Evolutionary conservation across 805 yeast genomes (phyloP).

Genomic region (Torulaspora franciscae): DNA sequence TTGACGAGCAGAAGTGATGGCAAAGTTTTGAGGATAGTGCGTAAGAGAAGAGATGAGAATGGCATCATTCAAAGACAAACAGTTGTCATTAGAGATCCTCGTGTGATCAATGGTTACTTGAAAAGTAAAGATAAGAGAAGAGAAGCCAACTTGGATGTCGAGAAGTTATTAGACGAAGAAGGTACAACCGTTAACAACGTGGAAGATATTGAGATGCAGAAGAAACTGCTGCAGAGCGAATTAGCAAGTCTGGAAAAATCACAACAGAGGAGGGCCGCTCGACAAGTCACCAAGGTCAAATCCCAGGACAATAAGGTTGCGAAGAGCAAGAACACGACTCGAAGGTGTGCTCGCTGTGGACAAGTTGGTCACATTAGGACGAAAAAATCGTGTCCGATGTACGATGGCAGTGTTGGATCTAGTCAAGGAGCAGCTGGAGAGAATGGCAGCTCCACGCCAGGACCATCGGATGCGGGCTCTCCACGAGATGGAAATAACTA

Average conservation of each 20-base stretch:
- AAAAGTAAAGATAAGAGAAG: constrained; percentile 57
- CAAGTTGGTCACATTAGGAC: constrained; percentile 93
- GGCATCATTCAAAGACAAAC: constrained; percentile 79
- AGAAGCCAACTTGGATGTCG: constrained; percentile 64
- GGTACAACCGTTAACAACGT: constrained; percentile 51
- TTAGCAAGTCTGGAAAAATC: constrained; percentile 77
- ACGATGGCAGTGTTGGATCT: constrained; percentile 40
- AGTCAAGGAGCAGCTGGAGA: neutral
- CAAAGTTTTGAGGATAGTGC: constrained; percentile 57
- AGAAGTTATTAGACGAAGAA: constrained; percentile 32
- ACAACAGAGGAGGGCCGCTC: constrained; percentile 57
- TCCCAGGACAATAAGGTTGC: constrained; percentile 20
- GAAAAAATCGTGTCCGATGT: constrained; percentile 83
- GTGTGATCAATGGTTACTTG: constrained; percentile 80
- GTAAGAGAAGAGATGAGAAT: constrained; percentile 77
- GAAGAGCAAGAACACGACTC: constrained; percentile 43
- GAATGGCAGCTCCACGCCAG: neutral
- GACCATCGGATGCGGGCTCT: constrained; percentile 13
- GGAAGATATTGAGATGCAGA: constrained; percentile 72
- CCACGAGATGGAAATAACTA: neutral
- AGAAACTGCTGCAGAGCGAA: constrained; percentile 74
- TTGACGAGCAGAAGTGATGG: constrained; percentile 29
- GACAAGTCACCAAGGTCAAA: constrained; percentile 47
- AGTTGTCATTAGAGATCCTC: constrained; percentile 76
- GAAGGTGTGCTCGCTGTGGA: constrained; percentile 94